These are phyloP conservation scores for Ramalina peruviana DNA, from an alignment of 495 filamentous ascomycete species.

Conservation along the genomic window DNA sequence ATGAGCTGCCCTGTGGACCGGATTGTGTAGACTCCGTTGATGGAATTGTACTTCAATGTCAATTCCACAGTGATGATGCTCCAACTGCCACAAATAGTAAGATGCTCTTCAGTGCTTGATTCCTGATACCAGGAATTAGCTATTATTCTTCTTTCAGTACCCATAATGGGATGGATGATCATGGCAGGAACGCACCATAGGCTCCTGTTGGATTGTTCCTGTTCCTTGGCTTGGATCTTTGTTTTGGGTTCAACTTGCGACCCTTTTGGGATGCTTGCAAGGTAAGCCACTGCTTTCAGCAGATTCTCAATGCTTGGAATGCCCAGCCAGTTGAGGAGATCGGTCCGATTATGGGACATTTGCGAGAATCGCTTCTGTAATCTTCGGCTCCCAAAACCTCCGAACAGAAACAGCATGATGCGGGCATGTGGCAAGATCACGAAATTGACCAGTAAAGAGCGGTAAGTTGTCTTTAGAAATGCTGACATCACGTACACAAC, in stretches of 20 bases:
- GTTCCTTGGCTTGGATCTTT: not conserved
- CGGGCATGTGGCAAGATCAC: not conserved
- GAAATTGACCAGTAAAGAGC: not conserved
- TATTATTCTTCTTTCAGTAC: too few species aligned
- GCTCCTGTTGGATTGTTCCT: not conserved
- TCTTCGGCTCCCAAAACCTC: not conserved
- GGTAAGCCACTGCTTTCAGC: not conserved
- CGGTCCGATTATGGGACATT: not conserved
- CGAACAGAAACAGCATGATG: not conserved
- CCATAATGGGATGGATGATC: too few species aligned
- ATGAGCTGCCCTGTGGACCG: constrained; percentile 13
- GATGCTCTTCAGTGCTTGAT: not conserved
- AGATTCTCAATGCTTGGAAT: not conserved
- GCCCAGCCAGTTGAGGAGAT: not conserved
- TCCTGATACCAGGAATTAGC: not conserved
- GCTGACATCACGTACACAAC: not conserved
- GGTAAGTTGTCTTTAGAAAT: not conserved
- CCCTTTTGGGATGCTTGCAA: not conserved
- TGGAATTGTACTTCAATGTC: constrained; percentile 8
- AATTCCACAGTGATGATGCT: constrained; percentile 7
- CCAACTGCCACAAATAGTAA: not conserved
- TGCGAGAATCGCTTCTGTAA: not conserved
- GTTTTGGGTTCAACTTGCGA: not conserved
- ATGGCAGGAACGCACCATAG: not conserved
- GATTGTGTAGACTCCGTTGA: constrained; percentile 9